Evolutionary conservation across 768 basidiomycete genomes (phyloP), one percentile per base, ranked within the genome.

Genomic region (Aureoboletus auriporus): DNA sequence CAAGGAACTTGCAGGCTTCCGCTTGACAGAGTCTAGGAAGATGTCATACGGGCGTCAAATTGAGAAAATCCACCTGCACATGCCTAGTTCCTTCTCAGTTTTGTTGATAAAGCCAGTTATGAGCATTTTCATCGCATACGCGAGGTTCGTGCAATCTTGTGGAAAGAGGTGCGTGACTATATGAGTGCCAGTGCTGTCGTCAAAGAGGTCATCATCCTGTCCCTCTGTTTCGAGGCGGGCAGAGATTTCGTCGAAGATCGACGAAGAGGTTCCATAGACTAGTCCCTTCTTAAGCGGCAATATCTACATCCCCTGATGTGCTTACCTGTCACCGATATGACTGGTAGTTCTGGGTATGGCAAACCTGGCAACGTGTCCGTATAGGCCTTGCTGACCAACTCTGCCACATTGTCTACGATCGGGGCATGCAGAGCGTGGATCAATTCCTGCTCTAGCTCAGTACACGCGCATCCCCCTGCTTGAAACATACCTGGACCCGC

Each of bases 331-430:
- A 87, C 69, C 0, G 75, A 70, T 42, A 85, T 69, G 6, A 80
- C 75, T 3, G 84, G 83, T 6, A 87, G 59, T 56, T 88, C 85
- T 5, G 71, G 53, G 41, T 75, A 76, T 0, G 84, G 83, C n/a
- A 84, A 62, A 4, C 79, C 78, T 8, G 77, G 76, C 0, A 85
- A 64, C 10, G 68, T 54, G 42, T 74, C 65, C 0, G 59, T 55
- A 53, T 83, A 78, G 7, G 80, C 74, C 4, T 54, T 59, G 28
- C 64, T 55, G 12, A 86, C 70, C 41, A 73, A 58, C 1, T 72
- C 53, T 6, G 73, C 64, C 12, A 86, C 69, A 11, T 67, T 67
- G 4, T 69, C 61, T 5, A 77, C 75, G 8, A 80, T 67, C 0
- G 81, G 75, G 0, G 63, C 69, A 52, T 84, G 75, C 11, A 86